Conservation (phyloP, 768 basidiomycete species). For the Gloeostereum incarnatum region DNA sequence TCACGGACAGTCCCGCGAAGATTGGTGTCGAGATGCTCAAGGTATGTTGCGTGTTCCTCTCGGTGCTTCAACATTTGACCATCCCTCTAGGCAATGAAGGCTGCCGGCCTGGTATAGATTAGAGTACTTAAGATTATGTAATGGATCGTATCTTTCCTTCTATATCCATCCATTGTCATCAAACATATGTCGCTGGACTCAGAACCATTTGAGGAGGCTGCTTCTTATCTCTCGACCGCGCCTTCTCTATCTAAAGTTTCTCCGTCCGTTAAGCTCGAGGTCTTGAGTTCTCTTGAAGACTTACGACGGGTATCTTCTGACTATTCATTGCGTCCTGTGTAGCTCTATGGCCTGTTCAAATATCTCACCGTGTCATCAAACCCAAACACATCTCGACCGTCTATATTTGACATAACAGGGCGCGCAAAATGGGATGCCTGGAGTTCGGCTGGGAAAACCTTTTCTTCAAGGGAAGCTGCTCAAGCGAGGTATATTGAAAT, state of each 20-base stretch:
- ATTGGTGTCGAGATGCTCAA: conserved; percentile 87
- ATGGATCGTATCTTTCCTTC: conserved; percentile 1
- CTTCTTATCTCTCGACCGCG: conserved; percentile 49
- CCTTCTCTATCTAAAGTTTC: conserved; percentile 47
- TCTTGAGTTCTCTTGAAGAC: no score
- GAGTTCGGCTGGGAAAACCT: conserved; percentile 41
- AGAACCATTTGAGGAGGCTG: conserved; percentile 47
- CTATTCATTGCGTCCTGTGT: conserved; percentile 19
- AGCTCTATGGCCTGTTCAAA: conserved; percentile 88
- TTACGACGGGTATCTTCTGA: conserved; percentile 6
- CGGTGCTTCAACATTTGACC: conserved; percentile 2
- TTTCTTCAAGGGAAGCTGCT: conserved; percentile 33
- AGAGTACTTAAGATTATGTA: conserved; percentile 1
- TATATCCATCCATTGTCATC: conserved; percentile 2
- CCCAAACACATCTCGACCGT: conserved; percentile 55
- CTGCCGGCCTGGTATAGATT: conserved; percentile 56
- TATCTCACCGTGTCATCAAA: conserved; percentile 47
- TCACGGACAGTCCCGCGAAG: conserved; percentile 92
- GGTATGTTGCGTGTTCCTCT: conserved; percentile 31
- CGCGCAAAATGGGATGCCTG: conserved; percentile 88
- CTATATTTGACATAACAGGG: conserved; percentile 70
- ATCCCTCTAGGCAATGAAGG: conserved; percentile 60
- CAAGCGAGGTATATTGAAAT: conserved; percentile 62
- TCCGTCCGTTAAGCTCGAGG: conserved; percentile 66
- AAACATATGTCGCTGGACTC: conserved; percentile 11